Evolutionary conservation across 1,284 basidiomycete genomes (phyloP).

Genomic region (Microbotryum silenes-acaulis): DNA sequence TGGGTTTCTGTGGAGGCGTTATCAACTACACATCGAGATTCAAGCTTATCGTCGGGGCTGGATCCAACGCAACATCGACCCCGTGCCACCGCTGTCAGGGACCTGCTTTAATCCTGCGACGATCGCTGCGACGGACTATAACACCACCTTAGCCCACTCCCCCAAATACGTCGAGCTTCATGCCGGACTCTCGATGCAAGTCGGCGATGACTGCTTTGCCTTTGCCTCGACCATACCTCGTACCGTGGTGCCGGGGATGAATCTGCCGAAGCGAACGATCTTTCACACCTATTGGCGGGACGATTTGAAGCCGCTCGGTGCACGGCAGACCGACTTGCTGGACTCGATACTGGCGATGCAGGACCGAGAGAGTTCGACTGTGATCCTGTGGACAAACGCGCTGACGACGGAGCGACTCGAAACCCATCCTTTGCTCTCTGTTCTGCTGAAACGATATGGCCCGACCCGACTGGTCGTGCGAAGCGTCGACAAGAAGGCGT

Average conservation of each 20-base stretch:
- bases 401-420: constrained; percentile 3
- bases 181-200: constrained; percentile 62
- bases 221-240: constrained; percentile 63
- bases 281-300: constrained; percentile 87
- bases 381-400: constrained; percentile 76
- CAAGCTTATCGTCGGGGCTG: constrained; percentile 65
- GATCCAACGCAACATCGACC: constrained; percentile 60
- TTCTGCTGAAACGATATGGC: constrained; percentile 55
- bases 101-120: constrained; percentile 57
- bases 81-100: constrained; percentile 56
- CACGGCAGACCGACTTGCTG: constrained; percentile 76
- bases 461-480: constrained; percentile 57
- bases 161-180: constrained; percentile 61
- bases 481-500: constrained; percentile 56
- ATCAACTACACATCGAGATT: constrained; percentile 73
- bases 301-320: constrained; percentile 67
- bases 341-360: constrained; percentile 87
- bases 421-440: constrained; percentile 49
- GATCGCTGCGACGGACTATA: constrained; percentile 56
- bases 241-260: constrained; percentile 33
- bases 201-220: constrained; percentile 79
- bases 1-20: constrained; percentile 51
- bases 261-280: constrained; percentile 48
- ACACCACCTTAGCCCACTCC: constrained; percentile 55
- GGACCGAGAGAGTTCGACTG: constrained; percentile 53